phyloP scores from a whole-genome alignment of 108 stramenopile genomes.

The Cyclotella atomus region DNA sequence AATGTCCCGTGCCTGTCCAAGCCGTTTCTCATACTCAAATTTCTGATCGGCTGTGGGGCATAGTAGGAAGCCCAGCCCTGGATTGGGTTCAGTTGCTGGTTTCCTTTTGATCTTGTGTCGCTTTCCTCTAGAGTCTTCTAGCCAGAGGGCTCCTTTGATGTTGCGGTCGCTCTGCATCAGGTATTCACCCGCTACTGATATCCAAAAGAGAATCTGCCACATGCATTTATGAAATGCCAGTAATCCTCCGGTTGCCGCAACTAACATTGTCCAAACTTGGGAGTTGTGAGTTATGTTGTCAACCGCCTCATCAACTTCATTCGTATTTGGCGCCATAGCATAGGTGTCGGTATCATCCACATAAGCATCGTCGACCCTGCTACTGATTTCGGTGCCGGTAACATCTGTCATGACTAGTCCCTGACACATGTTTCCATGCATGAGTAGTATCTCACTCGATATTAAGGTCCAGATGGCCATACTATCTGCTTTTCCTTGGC shows the following conservation, averaged over 20 bases:
- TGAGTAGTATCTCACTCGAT: background rate
- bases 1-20: constrained; percentile 1
- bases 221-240: constrained; percentile 1
- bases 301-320: background rate
- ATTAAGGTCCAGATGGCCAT: background rate
- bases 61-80: background rate
- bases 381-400: background rate
- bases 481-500: background rate
- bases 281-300: background rate
- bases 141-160: too few relatives aligned
- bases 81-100: background rate
- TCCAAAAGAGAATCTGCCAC: background rate
- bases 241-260: background rate
- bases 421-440: background rate
- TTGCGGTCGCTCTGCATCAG: background rate
- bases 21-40: background rate
- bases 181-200: background rate
- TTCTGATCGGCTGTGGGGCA: constrained; percentile 6
- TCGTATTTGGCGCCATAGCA: background rate
- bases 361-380: background rate
- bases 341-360: background rate
- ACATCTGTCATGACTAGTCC: background rate
- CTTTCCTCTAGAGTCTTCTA: background rate
- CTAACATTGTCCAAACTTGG: background rate
- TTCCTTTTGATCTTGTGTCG: background rate